Base-by-base conservation (phyloP, 345 rosid species). In the Luvunga scandens region DNA sequence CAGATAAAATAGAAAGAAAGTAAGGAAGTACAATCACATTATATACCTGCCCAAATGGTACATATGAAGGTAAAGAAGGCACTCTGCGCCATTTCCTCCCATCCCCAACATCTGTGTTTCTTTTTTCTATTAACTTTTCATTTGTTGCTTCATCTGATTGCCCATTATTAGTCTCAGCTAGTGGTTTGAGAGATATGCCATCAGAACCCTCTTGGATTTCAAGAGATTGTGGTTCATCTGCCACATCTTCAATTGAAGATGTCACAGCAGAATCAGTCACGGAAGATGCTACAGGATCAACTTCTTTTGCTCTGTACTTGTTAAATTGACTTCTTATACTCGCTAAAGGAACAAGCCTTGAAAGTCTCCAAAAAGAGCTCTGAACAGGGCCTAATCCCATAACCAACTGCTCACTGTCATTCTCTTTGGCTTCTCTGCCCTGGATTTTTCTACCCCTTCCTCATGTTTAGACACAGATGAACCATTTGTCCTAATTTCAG, bases 181-280 rank as follows among this genome's bases (percentile, higher is more conserved):
- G 69, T 67, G 97, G 97, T 85, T 90, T 93, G 70, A 95, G 94
- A 81, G 98, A 93, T 79, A 95, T 86, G 64, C 98, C 97, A 89
- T 95, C 96, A 71, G 89, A 89, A 81, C 96, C 97, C 86, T 95
- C 99, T 80, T 92, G 96, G 80, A 95, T 95, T 84, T 95, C 98
- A 84, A 95, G 96, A 83, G 91, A 92, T 76, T 88, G 92, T 36
- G 97, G 92, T 84, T 82, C 97, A 79, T 84, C 84, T 81, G 84
- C 85, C 60, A 81, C 92, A 85, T 91, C 94, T 65, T 89, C 93
- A 22, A 84, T 78, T 56, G 90, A 82, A 85, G 92, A 77, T 34
- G 80, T 69, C 78, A 69, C 66, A 34, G 68, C 72, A 65, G 93
- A 91, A 81, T 73, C 86, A 84, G 79, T 78, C 38, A 75, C 80